Evolutionary conservation across 257 asterid species (phyloP).

Genomic region (Henckelia pumila): DNA sequence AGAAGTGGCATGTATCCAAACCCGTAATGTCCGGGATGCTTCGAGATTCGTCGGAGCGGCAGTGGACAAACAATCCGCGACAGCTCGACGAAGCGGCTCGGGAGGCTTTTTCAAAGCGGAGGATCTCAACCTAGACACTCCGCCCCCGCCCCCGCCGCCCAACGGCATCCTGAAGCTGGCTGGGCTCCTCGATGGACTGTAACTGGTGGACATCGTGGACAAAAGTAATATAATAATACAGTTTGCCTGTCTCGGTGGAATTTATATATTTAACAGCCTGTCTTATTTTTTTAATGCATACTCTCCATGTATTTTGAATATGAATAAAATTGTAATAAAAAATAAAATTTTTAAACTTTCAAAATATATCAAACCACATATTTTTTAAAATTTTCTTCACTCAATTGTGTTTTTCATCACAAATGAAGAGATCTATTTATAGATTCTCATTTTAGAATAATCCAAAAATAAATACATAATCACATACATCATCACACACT

Average conservation of each 20-base stretch:
- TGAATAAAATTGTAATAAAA: too few species aligned
- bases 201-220: conserved; percentile 59
- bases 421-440: too few species aligned
- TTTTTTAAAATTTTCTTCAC: too few species aligned
- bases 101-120: conserved; percentile 87
- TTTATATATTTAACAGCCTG: too few species aligned
- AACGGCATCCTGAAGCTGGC: conserved; percentile 75
- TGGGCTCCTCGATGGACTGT: conserved; percentile 74
- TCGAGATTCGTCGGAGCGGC: conserved; percentile 77
- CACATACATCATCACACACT: too few species aligned
- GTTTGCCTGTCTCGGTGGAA: not conserved
- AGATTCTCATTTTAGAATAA: too few species aligned
- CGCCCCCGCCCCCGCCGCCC: conserved; percentile 49
- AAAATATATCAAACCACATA: too few species aligned
- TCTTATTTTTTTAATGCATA: too few species aligned
- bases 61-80: conserved; percentile 90
- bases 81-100: conserved; percentile 97
- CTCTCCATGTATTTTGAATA: too few species aligned
- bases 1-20: conserved; percentile 31
- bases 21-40: conserved; percentile 92
- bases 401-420: too few species aligned
- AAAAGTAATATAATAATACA: not conserved
- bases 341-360: too few species aligned
- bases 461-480: too few species aligned
- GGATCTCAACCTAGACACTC: conserved; percentile 84